These are phyloP conservation scores for Leccinum boreale DNA, from an alignment of 768 basidiomycete species.

Conservation along the genomic window DNA sequence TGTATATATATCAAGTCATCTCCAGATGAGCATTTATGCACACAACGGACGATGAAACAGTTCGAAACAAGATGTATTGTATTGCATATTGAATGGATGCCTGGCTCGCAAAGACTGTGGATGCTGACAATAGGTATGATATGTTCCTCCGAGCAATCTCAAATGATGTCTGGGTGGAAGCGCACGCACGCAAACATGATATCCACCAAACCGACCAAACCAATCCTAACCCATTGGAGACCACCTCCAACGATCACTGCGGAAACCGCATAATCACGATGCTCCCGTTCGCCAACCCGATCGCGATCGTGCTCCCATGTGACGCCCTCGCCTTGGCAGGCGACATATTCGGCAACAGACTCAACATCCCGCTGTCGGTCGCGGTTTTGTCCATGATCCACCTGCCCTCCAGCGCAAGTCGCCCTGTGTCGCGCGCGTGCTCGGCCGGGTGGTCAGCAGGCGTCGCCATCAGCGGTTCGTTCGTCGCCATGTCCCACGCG, in stretches of 20 bases:
- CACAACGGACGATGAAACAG: too few relatives aligned
- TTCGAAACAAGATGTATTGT: too few relatives aligned
- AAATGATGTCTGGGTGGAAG: too few relatives aligned
- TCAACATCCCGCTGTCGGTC: constrained; percentile 1
- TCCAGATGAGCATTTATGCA: too few relatives aligned
- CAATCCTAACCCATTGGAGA: not conserved
- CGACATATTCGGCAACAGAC: constrained; percentile 30
- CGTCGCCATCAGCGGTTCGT: constrained; percentile 15
- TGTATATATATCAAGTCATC: too few relatives aligned
- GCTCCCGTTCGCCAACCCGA: constrained; percentile 29
- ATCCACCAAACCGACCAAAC: not conserved
- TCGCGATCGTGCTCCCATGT: constrained; percentile 19
- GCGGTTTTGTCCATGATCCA: constrained; percentile 27
- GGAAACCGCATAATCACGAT: constrained; percentile 28
- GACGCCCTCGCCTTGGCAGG: constrained; percentile 23
- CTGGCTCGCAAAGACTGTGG: too few relatives aligned
- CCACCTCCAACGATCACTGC: not conserved
- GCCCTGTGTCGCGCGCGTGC: constrained; percentile 4
- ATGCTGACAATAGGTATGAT: too few relatives aligned
- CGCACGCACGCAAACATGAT: not conserved
- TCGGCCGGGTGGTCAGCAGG: constrained; percentile 17
- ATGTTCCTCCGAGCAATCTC: too few relatives aligned
- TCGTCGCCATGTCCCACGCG: constrained; percentile 26
- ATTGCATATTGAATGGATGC: too few relatives aligned
- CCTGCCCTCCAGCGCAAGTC: constrained; percentile 15